Evolutionary conservation across 805 yeast species (phyloP).

Genomic region (Candida morakotiae): DNA sequence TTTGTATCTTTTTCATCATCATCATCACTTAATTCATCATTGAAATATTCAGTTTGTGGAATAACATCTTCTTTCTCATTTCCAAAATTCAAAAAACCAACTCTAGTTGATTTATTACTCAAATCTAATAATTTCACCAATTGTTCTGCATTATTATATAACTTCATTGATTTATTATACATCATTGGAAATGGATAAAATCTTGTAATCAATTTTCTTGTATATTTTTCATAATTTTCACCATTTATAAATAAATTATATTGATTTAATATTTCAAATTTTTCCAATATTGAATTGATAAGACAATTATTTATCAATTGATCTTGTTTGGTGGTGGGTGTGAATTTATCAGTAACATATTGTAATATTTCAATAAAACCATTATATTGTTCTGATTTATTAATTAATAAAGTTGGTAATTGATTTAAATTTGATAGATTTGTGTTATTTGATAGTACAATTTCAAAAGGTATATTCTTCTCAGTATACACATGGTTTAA

Average conservation of each 20-base stretch:
- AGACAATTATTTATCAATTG: conserved; percentile 43
- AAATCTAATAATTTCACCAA: conserved; percentile 30
- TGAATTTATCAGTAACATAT: conserved; percentile 7
- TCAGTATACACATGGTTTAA: conserved; percentile 20
- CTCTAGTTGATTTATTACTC: conserved; percentile 13
- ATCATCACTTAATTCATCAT: conserved; percentile 16
- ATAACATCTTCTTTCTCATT: conserved; percentile 10
- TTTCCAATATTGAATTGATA: conserved; percentile 36
- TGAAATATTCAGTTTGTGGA: conserved; percentile 28
- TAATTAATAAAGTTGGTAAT: conserved; percentile 46
- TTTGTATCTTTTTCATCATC: conserved; percentile 16
- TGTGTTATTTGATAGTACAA: conserved; percentile 58
- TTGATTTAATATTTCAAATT: conserved; percentile 45
- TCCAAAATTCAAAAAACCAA: conserved; percentile 27
- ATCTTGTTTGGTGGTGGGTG: conserved; percentile 13
- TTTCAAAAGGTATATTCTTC: conserved; percentile 14
- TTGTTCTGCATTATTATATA: conserved; percentile 34
- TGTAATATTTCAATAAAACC: conserved; percentile 16
- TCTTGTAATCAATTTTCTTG: conserved; percentile 49
- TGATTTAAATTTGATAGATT: conserved; percentile 45
- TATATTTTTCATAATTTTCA: conserved; percentile 55
- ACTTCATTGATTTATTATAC: conserved; percentile 58
- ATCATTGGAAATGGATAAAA: conserved; percentile 71
- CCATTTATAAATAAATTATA: conserved; percentile 56
- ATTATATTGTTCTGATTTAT: conserved; percentile 11